Evolutionary conservation across 1,284 basidiomycete genomes (phyloP).

Genomic region (Pascua guehoae): DNA sequence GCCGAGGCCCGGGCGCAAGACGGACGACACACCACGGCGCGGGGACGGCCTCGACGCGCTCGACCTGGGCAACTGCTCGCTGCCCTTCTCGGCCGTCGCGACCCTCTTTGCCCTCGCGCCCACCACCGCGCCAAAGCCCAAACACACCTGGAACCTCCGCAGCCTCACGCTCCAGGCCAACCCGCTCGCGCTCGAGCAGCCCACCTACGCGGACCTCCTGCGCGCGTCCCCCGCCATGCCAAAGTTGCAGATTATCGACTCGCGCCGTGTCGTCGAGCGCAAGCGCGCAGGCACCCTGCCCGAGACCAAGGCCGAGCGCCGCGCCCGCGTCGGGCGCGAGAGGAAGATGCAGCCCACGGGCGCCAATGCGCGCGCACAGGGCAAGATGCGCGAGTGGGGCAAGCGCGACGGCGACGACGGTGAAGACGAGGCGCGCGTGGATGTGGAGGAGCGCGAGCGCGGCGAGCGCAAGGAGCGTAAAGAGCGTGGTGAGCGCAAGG

Average conservation of each 20-base stretch:
- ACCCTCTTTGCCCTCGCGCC: conserved; percentile 21
- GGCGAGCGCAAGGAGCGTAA: neutral
- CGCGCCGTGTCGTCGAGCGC: conserved; percentile 40
- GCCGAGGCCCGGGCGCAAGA: neutral
- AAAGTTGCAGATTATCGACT: conserved; percentile 45
- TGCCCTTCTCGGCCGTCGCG: conserved; percentile 25
- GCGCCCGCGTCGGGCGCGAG: conserved; percentile 26
- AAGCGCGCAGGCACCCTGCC: conserved; percentile 33
- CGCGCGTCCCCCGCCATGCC: conserved; percentile 31
- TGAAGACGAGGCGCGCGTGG: neutral
- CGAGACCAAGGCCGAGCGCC: conserved; percentile 29
- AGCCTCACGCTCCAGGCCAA: conserved; percentile 41
- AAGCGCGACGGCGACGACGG: conserved; percentile 5
- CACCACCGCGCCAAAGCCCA: conserved; percentile 4
- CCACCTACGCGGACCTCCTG: conserved; percentile 33
- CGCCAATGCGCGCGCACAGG: conserved; percentile 24
- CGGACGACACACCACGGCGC: conserved; percentile 15
- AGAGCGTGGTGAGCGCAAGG: neutral
- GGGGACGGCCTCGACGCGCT: conserved; percentile 44
- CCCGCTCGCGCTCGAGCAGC: conserved; percentile 31
- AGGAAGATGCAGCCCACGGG: conserved; percentile 36
- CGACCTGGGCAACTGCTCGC: conserved; percentile 43
- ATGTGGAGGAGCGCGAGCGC: neutral
- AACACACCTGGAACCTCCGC: conserved; percentile 23
- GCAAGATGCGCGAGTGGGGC: conserved; percentile 38